These are phyloP conservation scores for Closterium sp. DNA, from an alignment of 139 green algal species.

Conservation along the genomic window DNA sequence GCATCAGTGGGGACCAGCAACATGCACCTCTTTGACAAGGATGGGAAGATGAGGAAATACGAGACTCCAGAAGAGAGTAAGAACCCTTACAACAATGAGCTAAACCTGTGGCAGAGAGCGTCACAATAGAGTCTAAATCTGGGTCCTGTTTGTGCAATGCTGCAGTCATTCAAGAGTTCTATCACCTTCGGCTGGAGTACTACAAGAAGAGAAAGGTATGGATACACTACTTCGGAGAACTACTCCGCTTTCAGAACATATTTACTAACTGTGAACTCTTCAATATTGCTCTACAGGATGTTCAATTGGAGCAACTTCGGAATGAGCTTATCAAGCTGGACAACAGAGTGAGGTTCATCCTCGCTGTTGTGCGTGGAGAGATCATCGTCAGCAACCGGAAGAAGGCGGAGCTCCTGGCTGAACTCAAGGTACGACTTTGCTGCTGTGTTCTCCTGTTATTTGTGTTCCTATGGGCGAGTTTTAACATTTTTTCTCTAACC, in stretches of 20 bases:
- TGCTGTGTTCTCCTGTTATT: not conserved
- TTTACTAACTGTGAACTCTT: not conserved
- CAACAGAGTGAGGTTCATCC: slow-evolving; percentile 92
- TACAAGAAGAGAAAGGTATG: slow-evolving; percentile 79
- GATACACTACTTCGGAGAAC: not conserved
- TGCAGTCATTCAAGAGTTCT: slow-evolving; percentile 84
- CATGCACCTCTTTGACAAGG: slow-evolving; percentile 94
- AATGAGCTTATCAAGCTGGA: slow-evolving; percentile 71
- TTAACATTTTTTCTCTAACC: not conserved
- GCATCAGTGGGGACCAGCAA: slow-evolving; percentile 84
- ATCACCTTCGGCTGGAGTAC: slow-evolving; percentile 76
- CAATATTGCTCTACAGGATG: not conserved
- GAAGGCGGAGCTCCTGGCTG: slow-evolving; percentile 76
- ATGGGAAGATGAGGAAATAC: slow-evolving; percentile 90
- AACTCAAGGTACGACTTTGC: slow-evolving; percentile 62
- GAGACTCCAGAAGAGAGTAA: slow-evolving; percentile 73
- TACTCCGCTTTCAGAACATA: not conserved
- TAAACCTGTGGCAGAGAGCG: no score
- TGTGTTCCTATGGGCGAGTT: not conserved
- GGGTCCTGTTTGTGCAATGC: slow-evolving; percentile 7
- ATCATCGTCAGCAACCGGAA: slow-evolving; percentile 85
- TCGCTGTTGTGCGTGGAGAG: slow-evolving; percentile 80
- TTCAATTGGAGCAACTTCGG: slow-evolving; percentile 44
- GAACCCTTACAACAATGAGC: not conserved
- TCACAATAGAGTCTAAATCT: no score